A percentile compares a stretch with the other conserved stretches of the same genome.
phyloP scores from a whole-genome alignment of 345 rosid species.

The Brassica juncea region DNA sequence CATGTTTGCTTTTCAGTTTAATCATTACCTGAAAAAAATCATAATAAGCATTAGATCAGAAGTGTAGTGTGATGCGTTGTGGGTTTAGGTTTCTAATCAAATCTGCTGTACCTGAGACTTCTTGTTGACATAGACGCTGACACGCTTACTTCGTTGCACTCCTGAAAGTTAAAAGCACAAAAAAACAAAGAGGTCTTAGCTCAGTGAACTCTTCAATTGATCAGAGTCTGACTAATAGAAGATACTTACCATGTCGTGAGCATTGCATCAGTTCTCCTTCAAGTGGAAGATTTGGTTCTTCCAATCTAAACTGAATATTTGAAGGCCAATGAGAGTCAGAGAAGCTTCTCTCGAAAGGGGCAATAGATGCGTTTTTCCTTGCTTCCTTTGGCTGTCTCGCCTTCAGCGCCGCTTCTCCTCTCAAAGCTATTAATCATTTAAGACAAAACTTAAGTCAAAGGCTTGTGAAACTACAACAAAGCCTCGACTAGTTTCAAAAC shows the following conservation, averaged over 20 bases:
- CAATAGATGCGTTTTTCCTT: not conserved
- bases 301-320: not conserved
- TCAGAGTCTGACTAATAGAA: not conserved
- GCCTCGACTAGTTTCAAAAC: not conserved
- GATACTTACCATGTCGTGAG: not conserved
- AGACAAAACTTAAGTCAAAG: not conserved
- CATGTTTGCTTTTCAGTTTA: not conserved
- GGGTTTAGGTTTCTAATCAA: not conserved
- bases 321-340: not conserved
- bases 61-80: not conserved
- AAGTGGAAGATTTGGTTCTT: conserved; percentile 1
- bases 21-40: not conserved
- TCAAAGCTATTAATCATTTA: not conserved
- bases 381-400: conserved; percentile 1
- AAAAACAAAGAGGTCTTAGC: not conserved
- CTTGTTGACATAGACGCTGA: not conserved
- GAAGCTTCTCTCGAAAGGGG: not conserved
- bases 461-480: not conserved
- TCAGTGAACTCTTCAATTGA: not conserved
- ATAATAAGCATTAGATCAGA: not conserved
- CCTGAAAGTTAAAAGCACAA: conserved; percentile 1
- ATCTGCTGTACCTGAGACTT: not conserved
- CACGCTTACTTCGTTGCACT: not conserved
- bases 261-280: not conserved
- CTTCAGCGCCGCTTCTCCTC: not conserved